These are phyloP conservation scores for Epichloe sibirici DNA, from an alignment of 2,329 filamentous ascomycete genomes.

Conservation along the genomic window DNA sequence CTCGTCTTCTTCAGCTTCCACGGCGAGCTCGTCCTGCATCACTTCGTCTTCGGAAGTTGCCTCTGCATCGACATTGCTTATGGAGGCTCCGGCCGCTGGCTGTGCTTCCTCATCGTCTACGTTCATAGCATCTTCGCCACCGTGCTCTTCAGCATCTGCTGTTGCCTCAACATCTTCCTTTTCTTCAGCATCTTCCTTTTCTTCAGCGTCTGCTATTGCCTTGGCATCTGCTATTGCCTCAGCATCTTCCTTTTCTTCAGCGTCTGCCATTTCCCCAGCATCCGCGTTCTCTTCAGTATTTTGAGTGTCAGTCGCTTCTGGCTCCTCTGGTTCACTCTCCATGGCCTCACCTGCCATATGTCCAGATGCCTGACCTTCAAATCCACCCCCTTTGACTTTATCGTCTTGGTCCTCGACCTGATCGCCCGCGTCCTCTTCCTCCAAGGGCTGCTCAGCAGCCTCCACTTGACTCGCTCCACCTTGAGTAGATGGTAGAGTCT, in stretches of 20 bases:
- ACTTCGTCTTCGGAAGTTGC: background rate
- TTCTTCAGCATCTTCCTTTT: background rate
- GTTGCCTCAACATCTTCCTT: background rate
- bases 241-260: background rate
- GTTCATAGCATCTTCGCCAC: background rate
- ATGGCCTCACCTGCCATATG: background rate
- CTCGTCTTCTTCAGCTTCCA: background rate
- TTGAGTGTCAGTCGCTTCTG: background rate
- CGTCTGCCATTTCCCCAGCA: background rate
- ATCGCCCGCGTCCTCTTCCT: background rate
- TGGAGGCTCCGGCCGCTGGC: background rate
- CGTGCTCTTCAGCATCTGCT: background rate
- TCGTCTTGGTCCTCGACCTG: background rate
- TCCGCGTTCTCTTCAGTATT: background rate
- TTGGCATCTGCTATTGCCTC: background rate
- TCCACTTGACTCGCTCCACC: background rate
- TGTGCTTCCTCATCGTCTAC: background rate
- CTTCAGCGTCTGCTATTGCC: background rate
- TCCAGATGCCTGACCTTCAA: background rate
- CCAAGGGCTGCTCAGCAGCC: background rate
- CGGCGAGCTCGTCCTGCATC: background rate
- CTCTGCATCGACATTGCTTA: background rate
- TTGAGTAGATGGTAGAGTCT: background rate
- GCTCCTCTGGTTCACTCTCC: background rate
- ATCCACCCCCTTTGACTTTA: background rate